phyloP scores from a whole-genome alignment of 2,329 filamentous ascomycete genomes.

The Beauveria caledonica region DNA sequence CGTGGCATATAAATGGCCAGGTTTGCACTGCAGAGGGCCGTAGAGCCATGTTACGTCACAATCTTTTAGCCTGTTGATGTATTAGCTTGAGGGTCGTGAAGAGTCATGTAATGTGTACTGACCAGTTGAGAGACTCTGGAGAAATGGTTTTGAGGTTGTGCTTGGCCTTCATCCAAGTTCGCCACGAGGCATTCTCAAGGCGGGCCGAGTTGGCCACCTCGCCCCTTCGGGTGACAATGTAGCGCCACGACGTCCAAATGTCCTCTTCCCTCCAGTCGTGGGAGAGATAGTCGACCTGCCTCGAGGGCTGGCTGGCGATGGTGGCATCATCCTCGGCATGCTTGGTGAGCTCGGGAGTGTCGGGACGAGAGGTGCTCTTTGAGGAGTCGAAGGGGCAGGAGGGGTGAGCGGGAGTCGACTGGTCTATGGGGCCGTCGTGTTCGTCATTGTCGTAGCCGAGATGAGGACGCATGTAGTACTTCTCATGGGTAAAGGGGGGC shows the following conservation, averaged over 20 bases:
- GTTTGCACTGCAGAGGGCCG: conserved; percentile 74
- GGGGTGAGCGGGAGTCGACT: conserved; percentile 38
- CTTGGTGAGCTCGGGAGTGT: conserved; percentile 46
- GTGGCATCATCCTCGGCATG: conserved; percentile 74
- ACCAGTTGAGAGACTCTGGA: conserved; percentile 92
- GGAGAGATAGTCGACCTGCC: conserved; percentile 92
- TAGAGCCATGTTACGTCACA: conserved; percentile 98
- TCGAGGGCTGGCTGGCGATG: conserved; percentile 64
- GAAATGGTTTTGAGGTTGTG: conserved; percentile 80
- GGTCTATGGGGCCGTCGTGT: conserved; percentile 38
- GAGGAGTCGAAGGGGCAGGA: conserved; percentile 48
- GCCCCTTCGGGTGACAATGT: conserved; percentile 72
- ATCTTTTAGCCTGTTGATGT: conserved; percentile 71
- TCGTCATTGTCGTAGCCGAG: conserved; percentile 30
- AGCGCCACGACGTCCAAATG: conserved; percentile 95
- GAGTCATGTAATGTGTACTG: conserved; percentile 24
- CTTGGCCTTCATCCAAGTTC: conserved; percentile 92
- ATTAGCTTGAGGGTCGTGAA: conserved; percentile 21
- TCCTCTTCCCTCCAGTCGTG: conserved; percentile 93
- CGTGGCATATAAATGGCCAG: conserved; percentile 39
- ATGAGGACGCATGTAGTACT: conserved; percentile 32
- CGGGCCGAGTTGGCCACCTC: conserved; percentile 74
- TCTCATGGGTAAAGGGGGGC: conserved; percentile 37
- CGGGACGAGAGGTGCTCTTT: conserved; percentile 44
- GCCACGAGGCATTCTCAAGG: conserved; percentile 93